Conservation (phyloP, 2,329 filamentous ascomycete genomes). For the Bipolaris bicolor region DNA sequence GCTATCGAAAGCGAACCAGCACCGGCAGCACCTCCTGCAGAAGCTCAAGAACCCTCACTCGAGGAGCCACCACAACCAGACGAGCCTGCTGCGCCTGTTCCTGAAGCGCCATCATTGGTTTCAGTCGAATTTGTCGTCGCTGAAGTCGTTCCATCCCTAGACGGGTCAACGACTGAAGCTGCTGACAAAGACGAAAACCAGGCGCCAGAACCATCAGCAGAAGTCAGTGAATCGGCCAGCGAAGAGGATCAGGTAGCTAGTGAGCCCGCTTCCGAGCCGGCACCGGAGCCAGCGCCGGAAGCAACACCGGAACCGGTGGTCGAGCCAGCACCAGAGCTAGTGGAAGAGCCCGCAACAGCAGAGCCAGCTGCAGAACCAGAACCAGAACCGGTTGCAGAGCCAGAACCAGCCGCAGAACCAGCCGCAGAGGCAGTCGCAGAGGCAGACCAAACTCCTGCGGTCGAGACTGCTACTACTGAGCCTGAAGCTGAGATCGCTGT, state of each 20-base stretch:
- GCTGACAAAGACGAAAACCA: neutral
- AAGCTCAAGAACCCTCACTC: neutral
- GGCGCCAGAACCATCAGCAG: neutral
- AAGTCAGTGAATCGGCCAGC: neutral
- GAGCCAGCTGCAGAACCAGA: neutral
- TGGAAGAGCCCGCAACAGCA: neutral
- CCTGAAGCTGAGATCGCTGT: neutral
- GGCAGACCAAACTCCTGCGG: neutral
- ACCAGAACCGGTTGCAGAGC: neutral
- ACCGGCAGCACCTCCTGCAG: conserved; percentile 2
- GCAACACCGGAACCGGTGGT: neutral
- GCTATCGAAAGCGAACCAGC: conserved; percentile 1
- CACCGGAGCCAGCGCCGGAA: neutral
- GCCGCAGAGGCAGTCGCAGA: neutral
- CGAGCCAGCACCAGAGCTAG: neutral
- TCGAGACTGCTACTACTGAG: neutral
- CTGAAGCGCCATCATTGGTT: neutral
- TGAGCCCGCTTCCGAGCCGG: neutral
- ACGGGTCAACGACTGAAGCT: conserved; percentile 2
- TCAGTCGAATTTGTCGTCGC: neutral
- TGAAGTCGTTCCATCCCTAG: conserved; percentile 1
- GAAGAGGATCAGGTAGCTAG: neutral
- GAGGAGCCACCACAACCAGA: conserved; percentile 1
- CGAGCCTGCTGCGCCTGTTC: neutral
- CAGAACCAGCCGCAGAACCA: neutral